Conservation (phyloP, 768 basidiomycete species). For the Boletus coccyginus region DNA sequence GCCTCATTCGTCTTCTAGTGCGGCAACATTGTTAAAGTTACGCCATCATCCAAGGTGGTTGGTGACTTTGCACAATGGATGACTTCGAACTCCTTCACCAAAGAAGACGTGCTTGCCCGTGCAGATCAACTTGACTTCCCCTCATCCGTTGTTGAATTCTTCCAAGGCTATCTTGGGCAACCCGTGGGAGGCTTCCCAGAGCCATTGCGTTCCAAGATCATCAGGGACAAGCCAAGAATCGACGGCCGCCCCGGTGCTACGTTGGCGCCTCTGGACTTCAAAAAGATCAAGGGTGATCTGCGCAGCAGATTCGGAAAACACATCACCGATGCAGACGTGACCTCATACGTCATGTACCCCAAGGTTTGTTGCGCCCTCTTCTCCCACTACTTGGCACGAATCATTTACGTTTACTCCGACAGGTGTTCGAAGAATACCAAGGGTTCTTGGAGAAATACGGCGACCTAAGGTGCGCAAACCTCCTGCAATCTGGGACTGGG, state of each 20-base stretch:
- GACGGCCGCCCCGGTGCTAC: slow-evolving; percentile 89
- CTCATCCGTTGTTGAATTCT: slow-evolving; percentile 95
- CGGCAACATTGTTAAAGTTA: slow-evolving; percentile 98
- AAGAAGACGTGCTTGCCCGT: slow-evolving; percentile 79
- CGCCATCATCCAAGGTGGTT: slow-evolving; percentile 97
- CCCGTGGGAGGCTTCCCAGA: slow-evolving; percentile 99
- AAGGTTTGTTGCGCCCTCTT: slow-evolving; percentile 54
- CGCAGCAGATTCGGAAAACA: slow-evolving; percentile 93
- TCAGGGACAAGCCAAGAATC: slow-evolving; percentile 91
- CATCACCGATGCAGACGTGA: slow-evolving; percentile 90
- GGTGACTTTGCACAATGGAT: slow-evolving; percentile 99
- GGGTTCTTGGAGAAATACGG: slow-evolving; percentile 95
- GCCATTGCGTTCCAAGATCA: slow-evolving; percentile 86
- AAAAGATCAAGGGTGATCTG: slow-evolving; percentile 91
- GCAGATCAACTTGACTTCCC: slow-evolving; percentile 97
- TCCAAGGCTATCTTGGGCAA: slow-evolving; percentile 98
- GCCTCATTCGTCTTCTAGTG: slow-evolving; percentile 49
- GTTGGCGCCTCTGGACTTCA: slow-evolving; percentile 90
- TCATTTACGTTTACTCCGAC: slow-evolving; percentile 12
- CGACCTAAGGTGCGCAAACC: slow-evolving; percentile 70
- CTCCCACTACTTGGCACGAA: slow-evolving; percentile 6
- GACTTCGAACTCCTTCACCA: slow-evolving; percentile 90
- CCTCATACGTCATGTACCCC: slow-evolving; percentile 97
- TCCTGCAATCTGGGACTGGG: slow-evolving; percentile 1
- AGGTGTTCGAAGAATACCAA: slow-evolving; percentile 98